These are phyloP conservation scores for Crucibulum laeve DNA, from an alignment of 768 basidiomycete genomes.

Conservation along the genomic window DNA sequence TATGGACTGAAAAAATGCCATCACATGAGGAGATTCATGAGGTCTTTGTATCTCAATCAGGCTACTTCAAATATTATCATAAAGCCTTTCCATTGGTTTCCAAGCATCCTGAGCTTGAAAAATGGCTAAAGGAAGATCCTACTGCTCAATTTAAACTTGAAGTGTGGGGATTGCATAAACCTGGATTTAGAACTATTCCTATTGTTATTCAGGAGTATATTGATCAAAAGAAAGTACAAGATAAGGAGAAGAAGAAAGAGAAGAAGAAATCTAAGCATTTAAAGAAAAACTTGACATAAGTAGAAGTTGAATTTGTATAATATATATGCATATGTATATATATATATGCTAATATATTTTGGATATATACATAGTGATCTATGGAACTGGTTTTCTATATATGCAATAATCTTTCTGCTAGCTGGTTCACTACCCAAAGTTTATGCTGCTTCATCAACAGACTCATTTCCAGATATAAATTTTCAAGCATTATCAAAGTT, in stretches of 20 bases:
- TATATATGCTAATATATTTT: too few species aligned
- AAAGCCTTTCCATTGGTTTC: background rate
- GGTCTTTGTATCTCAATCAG: background rate
- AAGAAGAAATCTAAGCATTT: background rate
- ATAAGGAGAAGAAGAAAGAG: background rate
- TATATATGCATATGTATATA: too few species aligned
- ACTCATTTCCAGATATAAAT: too few species aligned
- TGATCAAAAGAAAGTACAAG: background rate
- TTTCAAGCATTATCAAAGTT: too few species aligned
- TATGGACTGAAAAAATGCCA: background rate
- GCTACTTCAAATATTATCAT: background rate
- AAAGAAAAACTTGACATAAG: background rate
- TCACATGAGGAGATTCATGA: background rate
- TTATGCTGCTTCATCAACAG: too few species aligned
- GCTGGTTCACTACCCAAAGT: too few species aligned
- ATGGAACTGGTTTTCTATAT: too few species aligned
- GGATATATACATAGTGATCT: too few species aligned
- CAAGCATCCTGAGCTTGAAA: background rate
- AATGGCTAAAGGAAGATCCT: background rate
- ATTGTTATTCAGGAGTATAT: background rate
- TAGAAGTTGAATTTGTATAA: too few species aligned
- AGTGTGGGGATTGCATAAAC: background rate
- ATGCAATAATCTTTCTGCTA: too few species aligned
- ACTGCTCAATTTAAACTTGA: background rate
- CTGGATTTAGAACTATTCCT: background rate